Evolutionary conservation across 2,329 filamentous ascomycete species (phyloP), one percentile per base, ranked within the genome.

Genomic region (Hypoxylon sp.): DNA sequence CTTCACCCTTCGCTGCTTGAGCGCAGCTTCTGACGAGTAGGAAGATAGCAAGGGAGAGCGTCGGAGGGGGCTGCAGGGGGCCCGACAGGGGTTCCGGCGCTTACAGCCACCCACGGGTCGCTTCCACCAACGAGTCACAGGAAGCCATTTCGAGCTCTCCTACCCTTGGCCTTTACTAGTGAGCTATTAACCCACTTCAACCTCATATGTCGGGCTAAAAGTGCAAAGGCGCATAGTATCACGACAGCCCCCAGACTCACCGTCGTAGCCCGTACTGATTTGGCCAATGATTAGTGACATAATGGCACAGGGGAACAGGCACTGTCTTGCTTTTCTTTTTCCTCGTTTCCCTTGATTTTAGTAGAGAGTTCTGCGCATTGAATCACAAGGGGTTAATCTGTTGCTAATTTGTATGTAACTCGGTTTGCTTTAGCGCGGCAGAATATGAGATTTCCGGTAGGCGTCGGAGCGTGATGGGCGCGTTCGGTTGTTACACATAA

Each of bases 61-160:
- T 66, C 61, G 63, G 69, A 65, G 70, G 70, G 77, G 76, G 72
- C 72, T 73, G 81, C 81, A 80, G 82, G 84, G 84, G 84, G 85
- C 30, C 79, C 78, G 79, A 76, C 78, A 82, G 83, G 84, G 86
- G 83, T 82, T 82, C 79, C 84, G 82, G 86, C 86, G 86, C 86
- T 88, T 88, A 88, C 80, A 76, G 78, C 77, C 78, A 73, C 64
- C 61, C 55, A 79, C 77, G 81, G 76, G 78, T 82, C 80, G 78
- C 81, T 81, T 81, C 79, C 77, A 77, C 78, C 76, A 78, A 76
- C 81, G 77, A 82, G 77, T 80, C 77, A 81, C 75, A 80, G 71
- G 64, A 65, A 61, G 13, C 33, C 59, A 68, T 72, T 71, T 68
- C 60, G 62, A 73, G 69, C 66, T 71, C 65, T 65, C 31, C 56